Conservation (phyloP, 139 green algal genomes). For the Zygnema circumcarinatum region DNA sequence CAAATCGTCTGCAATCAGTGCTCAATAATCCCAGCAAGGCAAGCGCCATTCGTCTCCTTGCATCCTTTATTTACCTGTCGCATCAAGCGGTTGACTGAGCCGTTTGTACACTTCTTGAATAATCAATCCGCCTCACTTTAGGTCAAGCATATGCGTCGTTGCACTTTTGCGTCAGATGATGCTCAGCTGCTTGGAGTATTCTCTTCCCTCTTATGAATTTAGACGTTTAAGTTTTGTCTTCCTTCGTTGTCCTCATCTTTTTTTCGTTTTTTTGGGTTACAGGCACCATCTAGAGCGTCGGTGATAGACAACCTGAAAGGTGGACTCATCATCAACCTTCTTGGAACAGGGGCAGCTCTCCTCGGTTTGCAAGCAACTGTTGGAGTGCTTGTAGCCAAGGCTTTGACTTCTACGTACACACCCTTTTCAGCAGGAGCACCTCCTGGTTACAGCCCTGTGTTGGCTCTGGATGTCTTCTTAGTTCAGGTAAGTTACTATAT, state of each 20-base stretch:
- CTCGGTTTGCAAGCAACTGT: slow-evolving; percentile 86
- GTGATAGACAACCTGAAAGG: slow-evolving; percentile 71
- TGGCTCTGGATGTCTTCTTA: slow-evolving; percentile 98
- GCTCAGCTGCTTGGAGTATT: no score
- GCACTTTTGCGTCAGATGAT: no score
- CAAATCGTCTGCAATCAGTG: slow-evolving; percentile 35
- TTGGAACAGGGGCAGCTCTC: slow-evolving; percentile 80
- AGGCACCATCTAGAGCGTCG: slow-evolving; percentile 59
- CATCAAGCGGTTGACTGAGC: no score
- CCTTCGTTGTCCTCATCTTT: no score
- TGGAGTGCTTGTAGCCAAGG: slow-evolving; percentile 97
- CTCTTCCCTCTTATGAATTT: no score
- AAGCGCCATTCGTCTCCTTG: no score
- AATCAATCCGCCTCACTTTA: no score
- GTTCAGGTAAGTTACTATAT: slow-evolving; percentile 79
- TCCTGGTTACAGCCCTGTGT: slow-evolving; percentile 88
- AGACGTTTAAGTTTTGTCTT: no score
- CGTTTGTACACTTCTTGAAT: no score
- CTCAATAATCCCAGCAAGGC: slow-evolving; percentile 56
- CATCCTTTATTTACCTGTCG: no score
- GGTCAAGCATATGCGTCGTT: no score
- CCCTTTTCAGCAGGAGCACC: slow-evolving; percentile 53
- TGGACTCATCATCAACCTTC: slow-evolving; percentile 82
- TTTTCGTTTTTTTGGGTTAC: no score
- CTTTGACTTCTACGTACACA: slow-evolving; percentile 82